A percentile compares a stretch with the other conserved stretches of the same genome.
Evolutionary conservation across 2,329 filamentous ascomycete species (phyloP).

Genomic region (Clonostachys rosea): DNA sequence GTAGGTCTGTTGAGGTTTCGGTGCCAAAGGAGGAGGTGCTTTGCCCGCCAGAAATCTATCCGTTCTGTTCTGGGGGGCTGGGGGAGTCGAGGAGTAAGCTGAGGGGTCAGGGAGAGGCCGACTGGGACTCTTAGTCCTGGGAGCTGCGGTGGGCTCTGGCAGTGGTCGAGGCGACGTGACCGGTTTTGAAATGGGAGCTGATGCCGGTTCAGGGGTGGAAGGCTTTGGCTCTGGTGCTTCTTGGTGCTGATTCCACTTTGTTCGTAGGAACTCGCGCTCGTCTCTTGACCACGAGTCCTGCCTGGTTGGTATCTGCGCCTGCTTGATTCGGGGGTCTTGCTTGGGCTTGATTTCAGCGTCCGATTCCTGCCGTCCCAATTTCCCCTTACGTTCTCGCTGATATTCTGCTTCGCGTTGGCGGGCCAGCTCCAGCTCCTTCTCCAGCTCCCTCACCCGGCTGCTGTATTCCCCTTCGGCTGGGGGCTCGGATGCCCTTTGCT

Average conservation of each 20-base stretch:
- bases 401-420: conserved; percentile 60
- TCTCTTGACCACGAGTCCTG: conserved; percentile 61
- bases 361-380: conserved; percentile 38
- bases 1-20: conserved; percentile 42
- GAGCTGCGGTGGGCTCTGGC: conserved; percentile 25
- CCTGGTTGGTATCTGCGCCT: conserved; percentile 27
- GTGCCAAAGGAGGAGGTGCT: conserved; percentile 43
- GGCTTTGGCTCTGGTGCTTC: conserved; percentile 14
- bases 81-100: conserved; percentile 9
- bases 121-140: conserved; percentile 27
- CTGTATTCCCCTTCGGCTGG: conserved; percentile 41
- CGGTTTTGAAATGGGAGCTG: conserved; percentile 4
- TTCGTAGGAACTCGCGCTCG: conserved; percentile 60
- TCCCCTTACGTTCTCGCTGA: conserved; percentile 50
- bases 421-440: conserved; percentile 62
- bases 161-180: conserved; percentile 33
- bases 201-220: conserved; percentile 9
- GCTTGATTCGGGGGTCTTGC: not conserved
- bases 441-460: conserved; percentile 73
- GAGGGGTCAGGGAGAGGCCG: conserved; percentile 50
- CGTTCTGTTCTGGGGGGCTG: conserved; percentile 38
- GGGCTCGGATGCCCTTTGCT: conserved; percentile 37
- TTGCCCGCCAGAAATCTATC: conserved; percentile 54
- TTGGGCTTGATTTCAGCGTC: conserved; percentile 11
- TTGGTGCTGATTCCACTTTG: conserved; percentile 42